Conservation (phyloP, 139 green algal genomes). For the Chlamydomonas sphaeroides region DNA sequence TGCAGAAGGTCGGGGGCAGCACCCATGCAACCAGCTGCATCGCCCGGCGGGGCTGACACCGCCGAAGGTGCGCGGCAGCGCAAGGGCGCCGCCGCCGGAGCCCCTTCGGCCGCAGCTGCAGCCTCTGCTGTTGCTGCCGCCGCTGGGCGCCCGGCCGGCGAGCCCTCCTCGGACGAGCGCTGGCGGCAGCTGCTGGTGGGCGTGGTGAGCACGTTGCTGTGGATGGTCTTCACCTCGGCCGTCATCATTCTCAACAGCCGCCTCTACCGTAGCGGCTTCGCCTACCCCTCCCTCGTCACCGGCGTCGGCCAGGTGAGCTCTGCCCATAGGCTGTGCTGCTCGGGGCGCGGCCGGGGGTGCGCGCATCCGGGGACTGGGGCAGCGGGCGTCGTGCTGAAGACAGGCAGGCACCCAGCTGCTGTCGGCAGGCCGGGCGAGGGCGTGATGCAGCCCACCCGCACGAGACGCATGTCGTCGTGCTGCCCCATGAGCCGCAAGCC, state of each 20-base stretch:
- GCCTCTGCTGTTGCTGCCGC: background rate
- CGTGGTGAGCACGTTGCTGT: conserved; percentile 47
- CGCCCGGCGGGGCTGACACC: no score
- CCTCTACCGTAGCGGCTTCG: conserved; percentile 68
- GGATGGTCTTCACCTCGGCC: conserved; percentile 59
- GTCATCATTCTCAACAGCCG: conserved; percentile 82
- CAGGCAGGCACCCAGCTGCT: no score
- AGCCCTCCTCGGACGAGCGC: no score
- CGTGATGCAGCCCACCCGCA: no score
- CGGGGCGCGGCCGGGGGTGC: no score
- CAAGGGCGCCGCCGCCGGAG: background rate
- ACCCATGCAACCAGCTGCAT: no score
- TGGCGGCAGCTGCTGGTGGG: conserved; percentile 4
- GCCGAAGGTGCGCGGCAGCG: background rate
- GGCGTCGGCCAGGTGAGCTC: conserved; percentile 63
- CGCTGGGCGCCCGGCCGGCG: background rate
- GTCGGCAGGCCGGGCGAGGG: no score
- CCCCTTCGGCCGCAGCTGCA: background rate
- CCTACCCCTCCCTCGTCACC: conserved; percentile 67
- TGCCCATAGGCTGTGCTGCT: conserved; percentile 1
- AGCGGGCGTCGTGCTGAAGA: no score
- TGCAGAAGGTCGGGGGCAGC: no score
- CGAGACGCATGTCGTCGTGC: no score
- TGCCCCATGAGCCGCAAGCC: background rate
- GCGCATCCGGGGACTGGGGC: no score